phyloP scores from a whole-genome alignment of 108 stramenopile species.

The Pseudonitzschia delicatissima region DNA sequence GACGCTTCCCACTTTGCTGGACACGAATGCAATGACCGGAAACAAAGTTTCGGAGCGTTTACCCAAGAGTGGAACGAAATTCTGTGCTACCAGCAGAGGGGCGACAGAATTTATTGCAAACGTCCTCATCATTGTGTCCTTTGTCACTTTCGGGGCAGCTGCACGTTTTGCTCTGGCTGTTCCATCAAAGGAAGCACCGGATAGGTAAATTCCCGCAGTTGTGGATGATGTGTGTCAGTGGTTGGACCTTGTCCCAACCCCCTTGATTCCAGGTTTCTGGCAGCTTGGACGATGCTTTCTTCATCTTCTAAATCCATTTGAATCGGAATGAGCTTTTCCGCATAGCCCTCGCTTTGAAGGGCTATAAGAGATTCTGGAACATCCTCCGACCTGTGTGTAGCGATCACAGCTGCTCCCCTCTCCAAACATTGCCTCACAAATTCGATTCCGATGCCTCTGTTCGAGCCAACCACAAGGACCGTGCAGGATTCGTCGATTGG shows the following conservation, averaged over 20 bases:
- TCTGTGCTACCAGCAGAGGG: conserved; percentile 32
- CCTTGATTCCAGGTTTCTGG: background rate
- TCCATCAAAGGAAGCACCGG: conserved; percentile 19
- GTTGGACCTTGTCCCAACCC: background rate
- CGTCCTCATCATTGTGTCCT: conserved; percentile 27
- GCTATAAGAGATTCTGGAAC: background rate
- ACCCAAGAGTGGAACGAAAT: conserved; percentile 24
- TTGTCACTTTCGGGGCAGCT: conserved; percentile 16
- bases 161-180: conserved; percentile 13
- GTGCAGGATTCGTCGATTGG: conserved; percentile 16
- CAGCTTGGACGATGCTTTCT: conserved; percentile 1
- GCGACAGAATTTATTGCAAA: conserved; percentile 38
- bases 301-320: conserved; percentile 19
- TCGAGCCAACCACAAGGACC: conserved; percentile 12
- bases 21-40: conserved; percentile 23
- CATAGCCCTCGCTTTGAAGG: background rate
- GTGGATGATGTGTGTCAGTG: conserved; percentile 18
- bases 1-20: conserved; percentile 32
- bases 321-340: conserved; percentile 2
- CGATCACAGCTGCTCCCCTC: conserved; percentile 15
- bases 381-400: conserved; percentile 5
- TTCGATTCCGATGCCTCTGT: conserved; percentile 19
- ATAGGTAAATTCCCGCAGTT: conserved; percentile 20
- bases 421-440: conserved; percentile 12
- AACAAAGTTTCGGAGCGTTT: conserved; percentile 9